A percentile compares a stretch with the other conserved stretches of the same genome.
phyloP scores from a whole-genome alignment of 2,329 filamentous ascomycete genomes.

The Monascus ruber region DNA sequence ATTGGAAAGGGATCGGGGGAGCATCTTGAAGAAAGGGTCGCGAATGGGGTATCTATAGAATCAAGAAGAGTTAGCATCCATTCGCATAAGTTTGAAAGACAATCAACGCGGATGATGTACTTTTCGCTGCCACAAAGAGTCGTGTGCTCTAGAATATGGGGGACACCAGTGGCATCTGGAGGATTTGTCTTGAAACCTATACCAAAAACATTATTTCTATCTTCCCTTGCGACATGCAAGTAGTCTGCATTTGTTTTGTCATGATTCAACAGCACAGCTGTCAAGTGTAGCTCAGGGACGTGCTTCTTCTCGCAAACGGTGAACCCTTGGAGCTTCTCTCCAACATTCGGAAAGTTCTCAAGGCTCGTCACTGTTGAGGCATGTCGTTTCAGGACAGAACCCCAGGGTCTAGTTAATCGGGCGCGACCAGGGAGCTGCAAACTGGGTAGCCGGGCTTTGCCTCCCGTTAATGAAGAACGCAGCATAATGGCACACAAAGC shows the following conservation, averaged over 20 bases:
- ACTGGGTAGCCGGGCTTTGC: slow-evolving; percentile 13
- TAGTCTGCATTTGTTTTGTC: slow-evolving; percentile 95
- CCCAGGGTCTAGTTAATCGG: slow-evolving; percentile 1
- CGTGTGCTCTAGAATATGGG: slow-evolving; percentile 95
- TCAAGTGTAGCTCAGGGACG: slow-evolving; percentile 86
- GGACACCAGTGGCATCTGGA: slow-evolving; percentile 87
- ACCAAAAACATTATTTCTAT: slow-evolving; percentile 98
- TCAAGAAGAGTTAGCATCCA: slow-evolving; percentile 3
- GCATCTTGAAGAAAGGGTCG: slow-evolving; percentile 99
- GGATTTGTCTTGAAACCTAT: slow-evolving; percentile 99
- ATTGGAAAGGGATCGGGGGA: slow-evolving; percentile 93
- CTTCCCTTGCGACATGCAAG: slow-evolving; percentile 84
- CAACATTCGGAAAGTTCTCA: slow-evolving; percentile 62
- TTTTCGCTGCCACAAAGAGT: slow-evolving; percentile 92
- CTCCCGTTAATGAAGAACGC: slow-evolving; percentile 18
- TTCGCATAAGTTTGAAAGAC: not conserved
- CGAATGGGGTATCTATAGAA: slow-evolving; percentile 73
- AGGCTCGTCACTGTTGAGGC: slow-evolving; percentile 61
- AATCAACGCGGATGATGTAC: slow-evolving; percentile 35
- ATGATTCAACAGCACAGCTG: slow-evolving; percentile 79
- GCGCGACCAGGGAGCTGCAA: slow-evolving; percentile 8
- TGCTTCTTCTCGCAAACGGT: slow-evolving; percentile 80
- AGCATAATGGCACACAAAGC: slow-evolving; percentile 15
- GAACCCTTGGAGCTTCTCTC: slow-evolving; percentile 86
- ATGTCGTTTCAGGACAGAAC: slow-evolving; percentile 7